Conservation (phyloP, 352 stramenopile species). For the Phytophthora capsici region DNA sequence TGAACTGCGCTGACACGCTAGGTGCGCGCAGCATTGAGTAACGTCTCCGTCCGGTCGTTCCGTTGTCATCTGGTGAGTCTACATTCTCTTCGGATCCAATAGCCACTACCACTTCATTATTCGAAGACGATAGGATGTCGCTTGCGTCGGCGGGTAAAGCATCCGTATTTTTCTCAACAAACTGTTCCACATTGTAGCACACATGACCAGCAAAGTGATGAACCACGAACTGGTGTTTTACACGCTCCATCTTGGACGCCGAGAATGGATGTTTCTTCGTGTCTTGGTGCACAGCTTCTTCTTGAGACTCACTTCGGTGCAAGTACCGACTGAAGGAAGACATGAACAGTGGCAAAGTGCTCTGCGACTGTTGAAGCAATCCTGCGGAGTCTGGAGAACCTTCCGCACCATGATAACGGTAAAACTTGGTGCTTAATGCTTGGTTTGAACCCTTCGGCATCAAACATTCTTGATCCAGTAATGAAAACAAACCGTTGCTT, state of each 20-base stretch:
- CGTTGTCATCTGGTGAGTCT: constrained; percentile 39
- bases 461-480: constrained; percentile 86
- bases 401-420: constrained; percentile 64
- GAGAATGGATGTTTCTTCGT: constrained; percentile 65
- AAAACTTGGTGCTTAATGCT: constrained; percentile 81
- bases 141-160: constrained; percentile 70
- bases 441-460: constrained; percentile 88
- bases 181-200: constrained; percentile 80
- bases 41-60: constrained; percentile 30
- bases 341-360: constrained; percentile 61
- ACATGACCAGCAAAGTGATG: constrained; percentile 84
- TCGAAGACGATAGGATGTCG: constrained; percentile 55
- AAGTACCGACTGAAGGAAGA: constrained; percentile 77
- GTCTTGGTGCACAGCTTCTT: constrained; percentile 38
- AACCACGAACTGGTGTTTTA: constrained; percentile 85
- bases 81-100: constrained; percentile 64
- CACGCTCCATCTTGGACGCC: constrained; percentile 83
- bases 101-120: constrained; percentile 68
- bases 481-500: constrained; percentile 74
- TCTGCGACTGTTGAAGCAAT: constrained; percentile 51
- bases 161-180: constrained; percentile 90
- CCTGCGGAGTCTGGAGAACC: constrained; percentile 35
- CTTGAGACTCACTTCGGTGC: constrained; percentile 36
- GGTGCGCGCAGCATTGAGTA: constrained; percentile 67
- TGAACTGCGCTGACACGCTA: constrained; percentile 93